Base-by-base conservation (phyloP, 192 early-diverging fungal genomes). In the Gigaspora rosea region DNA sequence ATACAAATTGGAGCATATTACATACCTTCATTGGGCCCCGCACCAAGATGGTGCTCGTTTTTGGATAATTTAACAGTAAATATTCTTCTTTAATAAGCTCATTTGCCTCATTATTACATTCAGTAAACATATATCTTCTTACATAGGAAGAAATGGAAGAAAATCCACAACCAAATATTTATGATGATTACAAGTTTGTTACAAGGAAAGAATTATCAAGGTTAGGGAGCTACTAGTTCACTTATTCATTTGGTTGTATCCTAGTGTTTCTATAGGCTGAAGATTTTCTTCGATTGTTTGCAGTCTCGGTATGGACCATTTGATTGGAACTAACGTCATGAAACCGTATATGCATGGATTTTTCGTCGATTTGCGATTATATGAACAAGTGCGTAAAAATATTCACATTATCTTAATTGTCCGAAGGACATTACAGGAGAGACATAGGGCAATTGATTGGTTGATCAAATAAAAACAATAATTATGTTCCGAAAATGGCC, bases 341-440 rank as follows among this genome's bases (percentile, higher is more conserved):
- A 95, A 95, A 78, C 93, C 96, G 1, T 99, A 99, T 78, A 97
- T 99, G 96, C 97, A 99, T 82, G 97, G 97, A 67, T 99, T 95
- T 91, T 99, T 99, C 82, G 87, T 99, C 58, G 96, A 99, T 78
- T 88, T 96, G 80, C 90, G 96, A 47, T 83, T 99, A 63, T 98
- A 99, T 78, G 94, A 99, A 82, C 94, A 95, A 71, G 84, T 86
- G 65, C 12, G 27, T 58, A 56, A 54, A 56, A 54, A 16, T 16
- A 35, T 18, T 72, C 41, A 6, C 41, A 41, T 41, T 41, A 6
- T 41, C 41, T 41, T 41, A 41, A 41, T 27, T 27, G 27, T 27
- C 27, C 27, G 27, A 27, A 27, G 27, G 27, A 27, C 27, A 27
- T n/a, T n/a, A n/a, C 27, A 27, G 1, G 27, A 27, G 27, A 27